These are phyloP conservation scores for Cladosporium cucumerinum DNA, from an alignment of 2,329 filamentous ascomycete species.

Conservation along the genomic window DNA sequence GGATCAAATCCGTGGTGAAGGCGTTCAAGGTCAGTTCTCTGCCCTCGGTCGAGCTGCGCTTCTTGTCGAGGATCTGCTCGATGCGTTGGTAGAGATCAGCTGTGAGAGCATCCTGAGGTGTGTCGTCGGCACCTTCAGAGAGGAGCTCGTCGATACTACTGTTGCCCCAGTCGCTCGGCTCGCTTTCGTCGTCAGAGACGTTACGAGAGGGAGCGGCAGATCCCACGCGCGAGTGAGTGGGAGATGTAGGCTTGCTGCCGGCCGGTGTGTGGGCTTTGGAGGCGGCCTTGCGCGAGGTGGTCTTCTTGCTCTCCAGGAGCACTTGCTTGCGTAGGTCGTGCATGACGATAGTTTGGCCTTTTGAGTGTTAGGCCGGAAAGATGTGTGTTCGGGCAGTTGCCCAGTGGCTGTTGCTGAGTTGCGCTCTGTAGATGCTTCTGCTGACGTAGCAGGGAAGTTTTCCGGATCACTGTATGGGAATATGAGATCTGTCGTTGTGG, in stretches of 20 bases:
- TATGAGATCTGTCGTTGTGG: slow-evolving; percentile 16
- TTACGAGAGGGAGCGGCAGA: slow-evolving; percentile 62
- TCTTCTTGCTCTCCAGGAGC: slow-evolving; percentile 70
- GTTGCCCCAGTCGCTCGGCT: slow-evolving; percentile 58
- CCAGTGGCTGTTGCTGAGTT: not conserved
- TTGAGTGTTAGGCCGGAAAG: not conserved
- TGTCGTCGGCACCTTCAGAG: slow-evolving; percentile 50
- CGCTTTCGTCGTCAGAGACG: slow-evolving; percentile 60
- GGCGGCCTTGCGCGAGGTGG: slow-evolving; percentile 64
- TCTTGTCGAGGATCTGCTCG: slow-evolving; percentile 70
- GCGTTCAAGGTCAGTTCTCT: slow-evolving; percentile 62
- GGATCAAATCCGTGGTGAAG: slow-evolving; percentile 64
- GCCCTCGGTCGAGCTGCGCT: slow-evolving; percentile 70
- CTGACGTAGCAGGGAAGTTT: not conserved
- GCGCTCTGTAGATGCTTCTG: not conserved
- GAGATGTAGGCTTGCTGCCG: slow-evolving; percentile 58
- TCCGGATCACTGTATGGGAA: slow-evolving; percentile 10
- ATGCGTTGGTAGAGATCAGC: slow-evolving; percentile 63
- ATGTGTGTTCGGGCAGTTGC: not conserved
- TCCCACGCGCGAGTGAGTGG: slow-evolving; percentile 54
- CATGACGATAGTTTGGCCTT: slow-evolving; percentile 19
- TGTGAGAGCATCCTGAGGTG: slow-evolving; percentile 55
- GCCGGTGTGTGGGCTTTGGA: slow-evolving; percentile 55
- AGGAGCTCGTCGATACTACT: slow-evolving; percentile 66
- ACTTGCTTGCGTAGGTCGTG: slow-evolving; percentile 60